Evolutionary conservation across 2,329 filamentous ascomycete genomes (phyloP), one percentile per base, ranked within the genome.

Genomic region (Aurifilum marmelostoma): DNA sequence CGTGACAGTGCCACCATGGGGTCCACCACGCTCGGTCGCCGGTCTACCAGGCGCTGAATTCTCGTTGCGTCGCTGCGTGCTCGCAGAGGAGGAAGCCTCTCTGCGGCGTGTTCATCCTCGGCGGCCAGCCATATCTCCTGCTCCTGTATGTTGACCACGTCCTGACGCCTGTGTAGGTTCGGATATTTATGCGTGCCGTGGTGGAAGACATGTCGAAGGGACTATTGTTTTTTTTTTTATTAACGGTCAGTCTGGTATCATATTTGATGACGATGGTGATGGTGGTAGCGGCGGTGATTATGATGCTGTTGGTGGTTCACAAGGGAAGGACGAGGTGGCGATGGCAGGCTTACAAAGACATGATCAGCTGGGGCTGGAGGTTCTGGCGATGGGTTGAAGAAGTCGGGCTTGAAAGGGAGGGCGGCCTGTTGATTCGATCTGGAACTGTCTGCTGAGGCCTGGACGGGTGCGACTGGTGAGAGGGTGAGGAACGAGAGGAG

Each of bases 181-280:
- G 94, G 94, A 74, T 97, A 88, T 73, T 87, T 83, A 78, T 95
- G 87, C 54, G 93, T 92, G 69, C 95, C 95, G 81, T 97, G 94
- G 78, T 97, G 94, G 80, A 93, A 96, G 75, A 98, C 90, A 80
- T 99, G 95, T 75, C 93, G 90, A 68, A 99, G 87, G 8, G 86
- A 89, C 82, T 86, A 78, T 75, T 27, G 34, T 4, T 34, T 34
- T 34, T 8, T 8, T 4, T 8, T 37, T n/a, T 29, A n/a, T n/a
- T 29, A n/a, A 60, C 37, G 43, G 62, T 70, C 58, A 68, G 39
- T 18, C n/a, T 27, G 9, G 14, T 39, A 43, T 41, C 32, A 14
- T 29, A 12, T 18, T 47, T 47, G 21, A n/a, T 47, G 43, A 47
- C 3, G 43, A 47, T 21, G 41, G 21, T 21, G 16, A 47, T 21